Evolutionary conservation across 345 rosid species (phyloP).

Genomic region (Bruguiera sexangula): DNA sequence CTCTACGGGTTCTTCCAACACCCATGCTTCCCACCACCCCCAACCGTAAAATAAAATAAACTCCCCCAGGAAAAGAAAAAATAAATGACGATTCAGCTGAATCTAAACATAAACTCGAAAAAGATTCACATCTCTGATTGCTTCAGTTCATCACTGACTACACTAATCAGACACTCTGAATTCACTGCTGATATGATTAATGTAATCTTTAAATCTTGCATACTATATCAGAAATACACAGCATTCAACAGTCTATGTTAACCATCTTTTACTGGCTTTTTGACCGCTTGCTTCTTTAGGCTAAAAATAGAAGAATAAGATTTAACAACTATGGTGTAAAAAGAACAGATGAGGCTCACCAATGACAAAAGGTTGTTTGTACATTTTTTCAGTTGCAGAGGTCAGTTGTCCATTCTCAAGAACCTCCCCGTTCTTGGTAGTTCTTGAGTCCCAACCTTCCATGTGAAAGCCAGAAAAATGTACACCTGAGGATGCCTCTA

Average conservation of each 20-base stretch:
- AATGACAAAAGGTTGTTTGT: slow-evolving; percentile 85
- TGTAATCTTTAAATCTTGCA: no score
- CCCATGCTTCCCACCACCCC: not conserved
- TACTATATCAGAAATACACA: not conserved
- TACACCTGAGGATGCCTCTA: slow-evolving; percentile 74
- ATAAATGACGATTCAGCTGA: not conserved
- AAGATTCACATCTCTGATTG: no score
- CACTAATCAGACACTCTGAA: no score
- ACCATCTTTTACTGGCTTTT: not conserved
- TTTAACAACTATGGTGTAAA: not conserved
- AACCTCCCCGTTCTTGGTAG: slow-evolving; percentile 19
- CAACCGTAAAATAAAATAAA: not conserved
- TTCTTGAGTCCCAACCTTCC: slow-evolving; percentile 51
- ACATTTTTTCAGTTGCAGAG: slow-evolving; percentile 47
- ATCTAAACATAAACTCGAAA: no score
- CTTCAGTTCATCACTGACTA: no score
- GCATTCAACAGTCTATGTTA: not conserved
- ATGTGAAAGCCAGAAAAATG: slow-evolving; percentile 91
- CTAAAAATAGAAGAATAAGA: not conserved
- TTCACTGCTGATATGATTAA: no score
- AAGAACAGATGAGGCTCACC: slow-evolving; percentile 44
- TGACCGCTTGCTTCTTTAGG: not conserved
- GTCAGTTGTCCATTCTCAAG: slow-evolving; percentile 39
- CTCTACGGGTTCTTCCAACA: not conserved
- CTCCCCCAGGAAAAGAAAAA: not conserved